A percentile compares a stretch with the other conserved stretches of the same genome.
Conservation (phyloP, 306 rosid genomes). For the Sophora flavescens region DNA sequence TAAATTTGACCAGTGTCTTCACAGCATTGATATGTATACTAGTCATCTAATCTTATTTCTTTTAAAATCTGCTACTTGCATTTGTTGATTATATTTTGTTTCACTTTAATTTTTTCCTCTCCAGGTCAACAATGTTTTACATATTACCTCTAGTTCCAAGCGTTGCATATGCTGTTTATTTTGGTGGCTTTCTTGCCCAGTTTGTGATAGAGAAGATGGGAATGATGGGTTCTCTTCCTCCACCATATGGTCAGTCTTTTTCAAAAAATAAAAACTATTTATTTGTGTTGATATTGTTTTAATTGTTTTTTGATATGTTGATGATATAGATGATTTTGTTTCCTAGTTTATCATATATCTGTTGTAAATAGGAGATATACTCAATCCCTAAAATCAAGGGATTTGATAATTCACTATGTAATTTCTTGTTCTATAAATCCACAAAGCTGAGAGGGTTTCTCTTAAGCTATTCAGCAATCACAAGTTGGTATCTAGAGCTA, state of each 20-base stretch:
- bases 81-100: slow-evolving; percentile 32
- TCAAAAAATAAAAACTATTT: neutral
- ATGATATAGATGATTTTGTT: no score
- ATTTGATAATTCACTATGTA: no score
- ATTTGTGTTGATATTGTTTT: no score
- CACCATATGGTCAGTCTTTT: slow-evolving; percentile 81
- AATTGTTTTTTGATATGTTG: no score
- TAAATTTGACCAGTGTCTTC: slow-evolving; percentile 16
- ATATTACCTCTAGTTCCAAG: slow-evolving; percentile 83
- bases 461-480: no score
- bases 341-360: no score
- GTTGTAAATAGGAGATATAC: no score
- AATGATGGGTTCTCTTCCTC: slow-evolving; percentile 98
- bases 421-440: no score
- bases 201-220: slow-evolving; percentile 96
- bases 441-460: no score
- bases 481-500: no score
- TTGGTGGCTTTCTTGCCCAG: slow-evolving; percentile 88
- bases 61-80: slow-evolving; percentile 23
- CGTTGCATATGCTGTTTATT: slow-evolving; percentile 82
- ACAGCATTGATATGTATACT: slow-evolving; percentile 15
- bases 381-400: no score
- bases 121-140: slow-evolving; percentile 81
- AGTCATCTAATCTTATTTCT: slow-evolving; percentile 36
- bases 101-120: slow-evolving; percentile 36